A percentile compares a stretch with the other conserved stretches of the same genome.
Conservation (phyloP, 805 yeast species). For the Kodamaea nitidulidarum region DNA sequence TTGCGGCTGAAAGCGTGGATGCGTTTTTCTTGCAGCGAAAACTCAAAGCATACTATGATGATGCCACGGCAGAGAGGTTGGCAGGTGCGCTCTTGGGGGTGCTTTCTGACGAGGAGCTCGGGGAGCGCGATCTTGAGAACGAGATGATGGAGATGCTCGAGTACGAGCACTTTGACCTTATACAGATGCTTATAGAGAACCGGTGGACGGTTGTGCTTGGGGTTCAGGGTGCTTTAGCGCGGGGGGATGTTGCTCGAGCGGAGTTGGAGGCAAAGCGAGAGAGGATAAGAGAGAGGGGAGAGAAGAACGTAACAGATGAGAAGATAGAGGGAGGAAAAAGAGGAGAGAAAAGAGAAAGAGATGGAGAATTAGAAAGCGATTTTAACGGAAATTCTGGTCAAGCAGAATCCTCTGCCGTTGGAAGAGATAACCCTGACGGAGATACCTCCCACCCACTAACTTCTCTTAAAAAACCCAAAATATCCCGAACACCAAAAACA, state of each 20-base stretch:
- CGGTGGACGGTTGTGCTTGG: conserved; percentile 53
- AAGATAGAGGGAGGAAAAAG: conserved; percentile 20
- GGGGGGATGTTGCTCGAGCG: conserved; percentile 25
- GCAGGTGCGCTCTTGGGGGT: conserved; percentile 37
- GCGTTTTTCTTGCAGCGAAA: conserved; percentile 52
- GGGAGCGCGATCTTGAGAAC: conserved; percentile 47
- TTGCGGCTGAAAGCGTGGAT: conserved; percentile 24
- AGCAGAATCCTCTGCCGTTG: too few relatives aligned
- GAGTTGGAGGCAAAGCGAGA: conserved; percentile 43
- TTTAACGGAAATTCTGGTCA: too few relatives aligned
- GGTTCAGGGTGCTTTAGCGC: conserved; percentile 29
- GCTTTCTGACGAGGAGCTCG: conserved; percentile 34
- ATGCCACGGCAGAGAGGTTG: conserved; percentile 30
- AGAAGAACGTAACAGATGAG: conserved; percentile 1
- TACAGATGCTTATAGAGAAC: conserved; percentile 47
- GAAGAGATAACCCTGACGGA: too few relatives aligned
- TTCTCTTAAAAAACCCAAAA: conserved; percentile 3
- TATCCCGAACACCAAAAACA: conserved; percentile 41
- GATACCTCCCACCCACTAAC: too few relatives aligned
- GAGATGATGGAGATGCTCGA: conserved; percentile 52
- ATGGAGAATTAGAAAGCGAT: conserved; percentile 14
- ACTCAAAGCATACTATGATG: conserved; percentile 36
- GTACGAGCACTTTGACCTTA: conserved; percentile 47
- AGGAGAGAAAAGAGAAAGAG: conserved; percentile 7
- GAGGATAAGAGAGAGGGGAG: conserved; percentile 23